These are phyloP conservation scores for Oryza brachyantha DNA, from an alignment of 176 grass and related monocot genomes.

Conservation along the genomic window DNA sequence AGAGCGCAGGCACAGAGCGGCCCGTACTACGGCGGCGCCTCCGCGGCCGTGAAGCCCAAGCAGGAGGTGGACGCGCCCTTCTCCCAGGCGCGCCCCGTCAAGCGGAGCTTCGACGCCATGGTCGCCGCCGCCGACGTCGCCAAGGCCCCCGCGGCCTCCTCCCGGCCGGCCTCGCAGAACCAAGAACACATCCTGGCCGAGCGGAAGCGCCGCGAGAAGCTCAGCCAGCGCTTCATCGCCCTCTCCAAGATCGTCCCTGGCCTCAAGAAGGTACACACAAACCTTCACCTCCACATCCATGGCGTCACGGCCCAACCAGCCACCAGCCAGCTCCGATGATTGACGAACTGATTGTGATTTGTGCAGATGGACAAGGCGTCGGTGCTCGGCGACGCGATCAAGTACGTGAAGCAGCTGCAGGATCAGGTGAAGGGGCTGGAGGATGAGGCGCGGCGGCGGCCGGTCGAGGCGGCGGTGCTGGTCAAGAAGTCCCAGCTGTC, in stretches of 20 bases:
- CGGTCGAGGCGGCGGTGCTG: constrained; percentile 77
- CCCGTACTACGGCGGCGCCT: constrained; percentile 29
- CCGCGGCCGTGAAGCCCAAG: constrained; percentile 41
- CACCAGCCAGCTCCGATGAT: background rate
- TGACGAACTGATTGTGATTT: constrained; percentile 16
- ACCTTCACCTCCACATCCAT: background rate
- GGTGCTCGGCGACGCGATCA: constrained; percentile 96
- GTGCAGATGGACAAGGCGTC: constrained; percentile 99
- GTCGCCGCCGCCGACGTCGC: constrained; percentile 13
- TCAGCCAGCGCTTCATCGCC: constrained; percentile 96
- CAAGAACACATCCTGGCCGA: constrained; percentile 95
- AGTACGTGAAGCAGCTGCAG: constrained; percentile 89
- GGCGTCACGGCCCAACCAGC: background rate
- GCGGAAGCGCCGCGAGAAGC: constrained; percentile 86
- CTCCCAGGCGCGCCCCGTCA: constrained; percentile 19
- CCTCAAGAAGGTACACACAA: constrained; percentile 72
- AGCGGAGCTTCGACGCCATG: constrained; percentile 67
- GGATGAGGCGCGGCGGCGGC: constrained; percentile 53
- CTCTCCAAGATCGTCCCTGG: constrained; percentile 89
- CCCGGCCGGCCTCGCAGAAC: constrained; percentile 53
- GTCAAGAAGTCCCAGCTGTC: constrained; percentile 72
- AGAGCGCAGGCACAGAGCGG: constrained; percentile 9
- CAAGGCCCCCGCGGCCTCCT: background rate
- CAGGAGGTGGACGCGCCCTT: constrained; percentile 50
- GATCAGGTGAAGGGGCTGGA: constrained; percentile 76